Conservation (phyloP, 345 rosid genomes). For the Linum usitatissimum region DNA sequence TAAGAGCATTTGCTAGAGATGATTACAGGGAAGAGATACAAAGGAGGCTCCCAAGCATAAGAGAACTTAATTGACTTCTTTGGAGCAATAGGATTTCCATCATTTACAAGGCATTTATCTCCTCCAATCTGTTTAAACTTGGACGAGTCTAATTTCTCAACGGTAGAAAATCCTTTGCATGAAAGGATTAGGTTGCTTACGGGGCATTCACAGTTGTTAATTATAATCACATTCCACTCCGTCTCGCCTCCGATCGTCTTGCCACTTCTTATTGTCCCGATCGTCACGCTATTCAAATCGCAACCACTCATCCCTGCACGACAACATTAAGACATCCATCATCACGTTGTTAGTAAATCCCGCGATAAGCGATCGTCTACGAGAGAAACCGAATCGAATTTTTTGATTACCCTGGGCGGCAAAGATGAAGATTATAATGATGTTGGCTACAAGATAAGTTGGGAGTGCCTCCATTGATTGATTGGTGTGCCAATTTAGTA, state of each 20-base stretch:
- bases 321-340: neutral
- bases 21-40: neutral
- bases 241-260: neutral
- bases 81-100: neutral
- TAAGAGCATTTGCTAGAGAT: neutral
- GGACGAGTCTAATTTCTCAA: neutral
- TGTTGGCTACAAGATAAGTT: neutral
- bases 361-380: no score
- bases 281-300: neutral
- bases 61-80: neutral
- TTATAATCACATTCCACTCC: neutral
- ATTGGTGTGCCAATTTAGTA: neutral
- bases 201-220: neutral
- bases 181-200: neutral
- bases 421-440: no score
- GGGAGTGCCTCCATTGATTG: neutral
- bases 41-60: neutral
- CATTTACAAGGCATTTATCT: neutral
- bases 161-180: neutral
- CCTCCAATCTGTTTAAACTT: neutral
- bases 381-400: no score
- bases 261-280: neutral
- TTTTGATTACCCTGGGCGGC: neutral
- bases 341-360: no score
- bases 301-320: neutral